phyloP scores from a whole-genome alignment of 176 grass and related monocot species.

The Oryza rufipogon region DNA sequence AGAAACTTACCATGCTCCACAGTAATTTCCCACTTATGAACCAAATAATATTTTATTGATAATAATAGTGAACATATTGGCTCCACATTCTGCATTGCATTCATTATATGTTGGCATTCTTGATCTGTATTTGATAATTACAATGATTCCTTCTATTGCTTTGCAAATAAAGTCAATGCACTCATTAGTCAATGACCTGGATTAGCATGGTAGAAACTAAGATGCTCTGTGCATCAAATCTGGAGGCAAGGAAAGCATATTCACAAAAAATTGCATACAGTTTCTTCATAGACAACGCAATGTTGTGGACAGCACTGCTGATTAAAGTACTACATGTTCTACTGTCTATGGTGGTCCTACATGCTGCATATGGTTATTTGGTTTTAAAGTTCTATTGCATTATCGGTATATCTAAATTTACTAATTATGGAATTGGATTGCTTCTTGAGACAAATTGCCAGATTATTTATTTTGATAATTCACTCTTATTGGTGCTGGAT shows the following conservation, averaged over 20 bases:
- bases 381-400: not conserved
- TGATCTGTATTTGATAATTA: not conserved
- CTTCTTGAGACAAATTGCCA: not conserved
- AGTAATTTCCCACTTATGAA: not conserved
- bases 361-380: not conserved
- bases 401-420: not conserved
- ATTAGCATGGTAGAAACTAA: not conserved
- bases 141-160: not conserved
- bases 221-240: not conserved
- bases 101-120: not conserved
- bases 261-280: not conserved
- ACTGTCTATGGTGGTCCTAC: no score
- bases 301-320: not conserved
- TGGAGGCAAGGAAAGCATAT: not conserved
- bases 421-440: constrained; percentile 5
- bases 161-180: not conserved
- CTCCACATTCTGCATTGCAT: not conserved
- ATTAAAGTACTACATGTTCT: not conserved
- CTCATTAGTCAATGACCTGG: not conserved
- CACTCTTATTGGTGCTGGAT: not conserved
- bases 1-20: not conserved
- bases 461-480: not conserved
- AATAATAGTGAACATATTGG: not conserved
- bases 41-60: not conserved
- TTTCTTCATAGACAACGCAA: not conserved